A percentile compares a stretch with the other conserved stretches of the same genome.
phyloP scores from a whole-genome alignment of 2,329 filamentous ascomycete species.

The Teratosphaeriaceae sp. region DNA sequence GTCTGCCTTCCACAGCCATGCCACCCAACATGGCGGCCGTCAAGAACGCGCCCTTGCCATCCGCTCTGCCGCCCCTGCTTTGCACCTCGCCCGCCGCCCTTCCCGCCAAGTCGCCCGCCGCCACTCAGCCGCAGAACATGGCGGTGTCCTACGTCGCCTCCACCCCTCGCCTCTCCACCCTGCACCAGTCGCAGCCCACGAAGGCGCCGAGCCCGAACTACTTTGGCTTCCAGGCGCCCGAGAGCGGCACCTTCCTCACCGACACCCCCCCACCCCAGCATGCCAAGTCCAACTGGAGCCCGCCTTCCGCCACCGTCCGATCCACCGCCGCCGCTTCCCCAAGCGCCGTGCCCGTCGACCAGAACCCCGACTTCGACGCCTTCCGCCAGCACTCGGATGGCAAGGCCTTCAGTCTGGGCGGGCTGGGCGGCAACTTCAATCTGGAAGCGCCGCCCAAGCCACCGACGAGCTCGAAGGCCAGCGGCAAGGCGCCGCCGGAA shows the following conservation, averaged over 20 bases:
- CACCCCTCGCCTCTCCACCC: neutral
- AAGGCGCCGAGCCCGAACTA: conserved; percentile 67
- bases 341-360: conserved; percentile 62
- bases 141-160: conserved; percentile 2
- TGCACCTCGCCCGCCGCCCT: conserved; percentile 1
- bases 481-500: conserved; percentile 17
- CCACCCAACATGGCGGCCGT: neutral
- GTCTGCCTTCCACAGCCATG: neutral
- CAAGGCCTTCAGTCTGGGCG: conserved; percentile 43
- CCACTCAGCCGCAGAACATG: conserved; percentile 2
- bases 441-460: conserved; percentile 25
- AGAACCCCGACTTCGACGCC: conserved; percentile 75
- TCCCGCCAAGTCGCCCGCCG: conserved; percentile 3
- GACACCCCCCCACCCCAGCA: conserved; percentile 41
- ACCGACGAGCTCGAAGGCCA: conserved; percentile 9
- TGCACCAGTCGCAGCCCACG: neutral
- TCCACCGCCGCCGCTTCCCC: conserved; percentile 64
- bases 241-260: conserved; percentile 50
- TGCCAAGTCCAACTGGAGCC: conserved; percentile 67
- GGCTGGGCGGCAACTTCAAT: conserved; percentile 33
- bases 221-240: conserved; percentile 66
- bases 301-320: conserved; percentile 62
- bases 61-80: neutral
- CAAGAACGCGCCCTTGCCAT: conserved; percentile 2
- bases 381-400: conserved; percentile 66